These are phyloP conservation scores for Mycena haematopus DNA, from an alignment of 768 basidiomycete species.

Conservation along the genomic window DNA sequence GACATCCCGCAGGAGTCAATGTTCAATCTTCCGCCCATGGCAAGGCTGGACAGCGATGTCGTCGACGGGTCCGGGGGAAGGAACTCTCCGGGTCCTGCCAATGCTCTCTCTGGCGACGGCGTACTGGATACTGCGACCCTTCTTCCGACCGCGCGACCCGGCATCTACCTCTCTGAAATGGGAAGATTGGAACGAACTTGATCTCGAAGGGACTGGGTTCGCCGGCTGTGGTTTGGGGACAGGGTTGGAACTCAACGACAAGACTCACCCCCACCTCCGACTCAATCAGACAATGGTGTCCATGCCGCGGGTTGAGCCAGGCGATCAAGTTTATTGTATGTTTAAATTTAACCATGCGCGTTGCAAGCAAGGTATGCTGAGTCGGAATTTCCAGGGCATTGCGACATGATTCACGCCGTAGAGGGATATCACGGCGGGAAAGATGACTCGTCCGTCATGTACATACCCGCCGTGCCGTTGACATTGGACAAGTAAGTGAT, in stretches of 20 bases:
- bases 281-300: slow-evolving; percentile 63
- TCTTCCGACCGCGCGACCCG: slow-evolving; percentile 54
- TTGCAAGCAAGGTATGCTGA: neutral
- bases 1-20: slow-evolving; percentile 47
- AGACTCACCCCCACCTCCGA: slow-evolving; percentile 68
- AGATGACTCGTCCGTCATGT: slow-evolving; percentile 60
- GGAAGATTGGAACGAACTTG: slow-evolving; percentile 60
- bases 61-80: slow-evolving; percentile 61
- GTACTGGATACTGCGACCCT: slow-evolving; percentile 69
- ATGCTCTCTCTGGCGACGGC: slow-evolving; percentile 60
- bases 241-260: slow-evolving; percentile 59
- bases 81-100: slow-evolving; percentile 69
- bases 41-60: slow-evolving; percentile 65
- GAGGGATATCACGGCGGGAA: slow-evolving; percentile 53
- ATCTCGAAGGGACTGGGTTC: slow-evolving; percentile 57
- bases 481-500: slow-evolving; percentile 53
- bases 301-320: slow-evolving; percentile 63
- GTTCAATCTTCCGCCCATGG: slow-evolving; percentile 62
- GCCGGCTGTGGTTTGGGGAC: slow-evolving; percentile 61
- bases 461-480: slow-evolving; percentile 61
- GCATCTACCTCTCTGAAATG: slow-evolving; percentile 41
- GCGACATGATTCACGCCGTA: slow-evolving; percentile 63
- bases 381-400: slow-evolving; percentile 49
- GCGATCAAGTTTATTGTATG: slow-evolving; percentile 67
- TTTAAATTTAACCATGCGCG: too few species aligned